Evolutionary conservation across 2,329 filamentous ascomycete genomes (phyloP).

Genomic region (Plectosphaerella cucumerina): DNA sequence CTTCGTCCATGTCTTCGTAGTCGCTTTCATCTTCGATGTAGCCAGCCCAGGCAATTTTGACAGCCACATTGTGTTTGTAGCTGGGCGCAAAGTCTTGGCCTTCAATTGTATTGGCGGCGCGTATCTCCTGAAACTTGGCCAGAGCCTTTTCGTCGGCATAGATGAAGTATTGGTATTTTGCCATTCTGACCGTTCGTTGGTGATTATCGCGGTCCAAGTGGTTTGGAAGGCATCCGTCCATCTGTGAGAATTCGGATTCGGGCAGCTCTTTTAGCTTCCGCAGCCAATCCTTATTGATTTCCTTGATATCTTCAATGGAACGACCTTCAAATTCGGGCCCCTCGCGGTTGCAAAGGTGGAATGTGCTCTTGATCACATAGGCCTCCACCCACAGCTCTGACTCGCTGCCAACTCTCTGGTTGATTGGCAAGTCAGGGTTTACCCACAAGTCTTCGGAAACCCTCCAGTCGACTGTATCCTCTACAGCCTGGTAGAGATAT

Average conservation of each 20-base stretch:
- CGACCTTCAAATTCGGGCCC: background rate
- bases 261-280: background rate
- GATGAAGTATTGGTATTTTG: background rate
- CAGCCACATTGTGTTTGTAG: background rate
- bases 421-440: background rate
- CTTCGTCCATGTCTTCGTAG: background rate
- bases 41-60: background rate
- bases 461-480: background rate
- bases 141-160: background rate
- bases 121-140: background rate
- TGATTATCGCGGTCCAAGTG: background rate
- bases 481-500: background rate
- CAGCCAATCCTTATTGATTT: background rate
- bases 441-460: background rate
- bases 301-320: background rate
- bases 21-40: background rate
- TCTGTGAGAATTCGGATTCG: background rate
- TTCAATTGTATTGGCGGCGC: background rate
- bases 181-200: background rate
- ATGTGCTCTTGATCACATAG: background rate
- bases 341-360: background rate
- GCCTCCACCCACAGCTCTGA: background rate
- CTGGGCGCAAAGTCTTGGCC: background rate
- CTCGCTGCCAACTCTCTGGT: background rate
- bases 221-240: background rate